These are phyloP conservation scores for Cyanophora paradoxa DNA, from an alignment of 78 protist genomes.

Conservation along the genomic window DNA sequence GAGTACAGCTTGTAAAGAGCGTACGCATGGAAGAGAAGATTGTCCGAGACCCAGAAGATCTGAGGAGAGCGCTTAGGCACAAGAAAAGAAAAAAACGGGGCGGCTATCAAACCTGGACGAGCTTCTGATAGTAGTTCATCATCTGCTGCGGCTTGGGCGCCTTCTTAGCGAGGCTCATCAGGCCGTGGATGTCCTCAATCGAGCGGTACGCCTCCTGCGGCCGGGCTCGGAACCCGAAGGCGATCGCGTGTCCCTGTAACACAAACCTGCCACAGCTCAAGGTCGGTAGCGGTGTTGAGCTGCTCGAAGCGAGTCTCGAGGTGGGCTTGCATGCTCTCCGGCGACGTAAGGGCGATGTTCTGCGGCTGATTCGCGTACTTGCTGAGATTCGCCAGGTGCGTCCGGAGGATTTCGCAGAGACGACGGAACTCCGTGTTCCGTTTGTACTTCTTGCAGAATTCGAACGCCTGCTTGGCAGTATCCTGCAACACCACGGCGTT, in stretches of 20 bases:
- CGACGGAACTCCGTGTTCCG: constrained; percentile 75
- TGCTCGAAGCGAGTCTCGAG: constrained; percentile 75
- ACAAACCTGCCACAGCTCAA: constrained; percentile 74
- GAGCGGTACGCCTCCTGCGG: constrained; percentile 69
- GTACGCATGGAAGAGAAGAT: constrained; percentile 61
- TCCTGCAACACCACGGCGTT: not conserved
- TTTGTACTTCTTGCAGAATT: constrained; percentile 68
- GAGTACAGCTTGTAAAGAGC: constrained; percentile 1
- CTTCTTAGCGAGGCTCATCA: constrained; percentile 27
- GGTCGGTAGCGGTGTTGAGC: constrained; percentile 56
- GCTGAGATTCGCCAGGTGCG: constrained; percentile 43
- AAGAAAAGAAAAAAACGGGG: too few relatives aligned
- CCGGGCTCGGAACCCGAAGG: too few relatives aligned
- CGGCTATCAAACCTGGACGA: constrained; percentile 3
- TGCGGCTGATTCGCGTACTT: constrained; percentile 7
- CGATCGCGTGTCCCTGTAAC: too few relatives aligned
- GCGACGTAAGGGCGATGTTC: constrained; percentile 7
- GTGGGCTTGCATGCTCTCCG: constrained; percentile 53
- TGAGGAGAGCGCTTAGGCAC: constrained; percentile 1
- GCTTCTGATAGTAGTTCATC: constrained; percentile 52
- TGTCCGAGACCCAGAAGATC: constrained; percentile 70
- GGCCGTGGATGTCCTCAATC: constrained; percentile 70
- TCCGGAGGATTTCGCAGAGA: constrained; percentile 64
- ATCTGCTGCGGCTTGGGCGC: constrained; percentile 35
- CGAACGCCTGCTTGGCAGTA: constrained; percentile 59